Base-by-base conservation (phyloP, 2,329 filamentous ascomycete genomes). In the Thyridium curvatum region DNA sequence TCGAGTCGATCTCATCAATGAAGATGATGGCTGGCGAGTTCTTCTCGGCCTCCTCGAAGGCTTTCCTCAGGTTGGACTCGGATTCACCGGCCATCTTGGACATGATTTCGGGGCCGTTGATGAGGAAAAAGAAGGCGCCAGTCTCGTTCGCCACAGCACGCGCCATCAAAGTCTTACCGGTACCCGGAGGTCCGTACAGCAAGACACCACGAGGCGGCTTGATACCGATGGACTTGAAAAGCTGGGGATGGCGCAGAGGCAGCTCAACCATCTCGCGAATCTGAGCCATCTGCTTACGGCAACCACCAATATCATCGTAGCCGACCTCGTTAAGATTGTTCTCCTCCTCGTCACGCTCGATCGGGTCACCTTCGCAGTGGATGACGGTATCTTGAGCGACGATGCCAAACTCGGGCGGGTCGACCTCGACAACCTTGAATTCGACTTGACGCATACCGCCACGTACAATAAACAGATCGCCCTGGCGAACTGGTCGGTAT, bases 81-180 rank as follows among this genome's bases (percentile, higher is more conserved):
- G 93, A 97, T 68, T 98, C 93, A 79, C 93, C 93, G 43, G 93
- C 93, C 93, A 97, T 97, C 80, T 97, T 97, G 43, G 91, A 96
- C 93, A 98, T 97, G 72, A 98, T 97, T 65, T 97, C 93, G 38
- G 93, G 93, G 49, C 93, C 91, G 68, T 97, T 97, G 79, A 98
- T 97, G 47, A 97, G 71, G 81, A 98, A 97, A 74, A 98, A 98
- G 74, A 97, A 97, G 35, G 91, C 91, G 55, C 93, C 93, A 28
- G 93, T 97, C 75, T 97, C 93, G 69, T 97, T 97, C 67, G 93
- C 93, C 41, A 98, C 93, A 47, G 93, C 93, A 66, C 93, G 87
- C 58, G 93, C 93, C 93, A 97, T 97, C 52, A 98, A 72, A 30
- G 93, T 98, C 78, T 98, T 98, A 84, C 93, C 93, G 48, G 93